A percentile compares a stretch with the other conserved stretches of the same genome.
phyloP scores from a whole-genome alignment of 352 stramenopile species.

The Peronosclerospora sorghi region DNA sequence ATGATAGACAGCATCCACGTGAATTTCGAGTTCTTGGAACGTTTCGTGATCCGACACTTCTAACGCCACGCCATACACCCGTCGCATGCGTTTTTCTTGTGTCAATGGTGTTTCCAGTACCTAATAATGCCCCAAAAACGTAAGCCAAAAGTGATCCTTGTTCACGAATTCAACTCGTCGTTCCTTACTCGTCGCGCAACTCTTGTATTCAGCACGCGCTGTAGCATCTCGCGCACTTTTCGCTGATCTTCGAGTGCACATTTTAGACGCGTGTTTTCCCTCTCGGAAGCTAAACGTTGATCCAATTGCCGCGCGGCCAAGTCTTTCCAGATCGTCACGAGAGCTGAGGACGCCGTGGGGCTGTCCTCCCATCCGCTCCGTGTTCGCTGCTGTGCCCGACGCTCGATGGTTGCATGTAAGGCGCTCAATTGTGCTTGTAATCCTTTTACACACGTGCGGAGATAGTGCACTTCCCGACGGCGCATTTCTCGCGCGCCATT shows the following conservation, averaged over 20 bases:
- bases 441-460: constrained; percentile 8
- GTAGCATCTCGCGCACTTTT: constrained; percentile 21
- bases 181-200: constrained; percentile 16
- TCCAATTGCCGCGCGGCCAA: constrained; percentile 23
- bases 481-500: constrained; percentile 29
- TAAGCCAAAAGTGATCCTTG: not conserved
- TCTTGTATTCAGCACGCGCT: constrained; percentile 23
- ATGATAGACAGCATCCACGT: constrained; percentile 28
- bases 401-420: constrained; percentile 3
- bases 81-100: constrained; percentile 17
- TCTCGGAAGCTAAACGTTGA: constrained; percentile 17
- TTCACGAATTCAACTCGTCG: not conserved
- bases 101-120: constrained; percentile 20
- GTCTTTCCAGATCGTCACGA: constrained; percentile 19
- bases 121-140: not conserved
- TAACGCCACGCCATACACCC: constrained; percentile 14
- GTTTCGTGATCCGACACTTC: constrained; percentile 17
- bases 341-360: constrained; percentile 1
- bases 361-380: not conserved
- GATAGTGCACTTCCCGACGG: constrained; percentile 20
- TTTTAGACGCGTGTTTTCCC: constrained; percentile 23
- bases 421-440: constrained; percentile 11
- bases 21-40: constrained; percentile 23
- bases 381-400: constrained; percentile 2
- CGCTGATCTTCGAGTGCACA: constrained; percentile 17